A percentile compares a stretch with the other conserved stretches of the same genome.
Evolutionary conservation across 2,329 filamentous ascomycete species (phyloP).

Genomic region (Lasiodiplodia sp.): DNA sequence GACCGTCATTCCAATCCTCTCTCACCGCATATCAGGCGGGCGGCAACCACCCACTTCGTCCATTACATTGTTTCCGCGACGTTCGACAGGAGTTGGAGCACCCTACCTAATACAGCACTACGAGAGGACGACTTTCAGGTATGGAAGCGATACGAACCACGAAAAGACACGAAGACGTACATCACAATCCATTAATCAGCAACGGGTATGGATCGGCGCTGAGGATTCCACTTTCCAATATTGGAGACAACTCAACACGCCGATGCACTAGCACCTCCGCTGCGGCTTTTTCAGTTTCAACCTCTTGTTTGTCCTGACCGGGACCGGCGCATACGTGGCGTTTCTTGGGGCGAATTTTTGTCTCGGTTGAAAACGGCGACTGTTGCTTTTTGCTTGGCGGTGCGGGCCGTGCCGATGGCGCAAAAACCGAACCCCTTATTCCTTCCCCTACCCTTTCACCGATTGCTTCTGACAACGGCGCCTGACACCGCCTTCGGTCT

Average conservation of each 20-base stretch:
- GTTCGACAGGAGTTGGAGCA: constrained; percentile 9
- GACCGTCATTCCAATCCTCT: constrained; percentile 13
- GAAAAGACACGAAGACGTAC: constrained; percentile 24
- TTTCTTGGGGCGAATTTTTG: constrained; percentile 20
- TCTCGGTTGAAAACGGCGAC: constrained; percentile 27
- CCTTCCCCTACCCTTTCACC: constrained; percentile 13
- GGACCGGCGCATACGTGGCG: constrained; percentile 28
- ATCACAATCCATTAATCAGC: constrained; percentile 27
- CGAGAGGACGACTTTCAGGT: constrained; percentile 19
- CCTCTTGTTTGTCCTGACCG: constrained; percentile 21
- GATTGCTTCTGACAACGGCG: constrained; percentile 18
- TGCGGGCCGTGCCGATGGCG: constrained; percentile 27
- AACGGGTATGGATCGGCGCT: constrained; percentile 18
- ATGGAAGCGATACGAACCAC: constrained; percentile 23
- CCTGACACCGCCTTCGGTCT: constrained; percentile 26
- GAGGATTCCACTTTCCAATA: constrained; percentile 10
- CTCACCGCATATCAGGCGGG: constrained; percentile 14
- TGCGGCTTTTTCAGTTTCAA: constrained; percentile 13
- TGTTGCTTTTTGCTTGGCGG: constrained; percentile 27
- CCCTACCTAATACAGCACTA: constrained; percentile 21
- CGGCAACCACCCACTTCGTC: constrained; percentile 9
- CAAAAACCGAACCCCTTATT: constrained; percentile 26
- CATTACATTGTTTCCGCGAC: constrained; percentile 19
- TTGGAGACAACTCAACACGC: background rate
- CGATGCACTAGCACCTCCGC: constrained; percentile 11